Conservation (phyloP, 2,329 filamentous ascomycete species). For the Dendryphion nanum region DNA sequence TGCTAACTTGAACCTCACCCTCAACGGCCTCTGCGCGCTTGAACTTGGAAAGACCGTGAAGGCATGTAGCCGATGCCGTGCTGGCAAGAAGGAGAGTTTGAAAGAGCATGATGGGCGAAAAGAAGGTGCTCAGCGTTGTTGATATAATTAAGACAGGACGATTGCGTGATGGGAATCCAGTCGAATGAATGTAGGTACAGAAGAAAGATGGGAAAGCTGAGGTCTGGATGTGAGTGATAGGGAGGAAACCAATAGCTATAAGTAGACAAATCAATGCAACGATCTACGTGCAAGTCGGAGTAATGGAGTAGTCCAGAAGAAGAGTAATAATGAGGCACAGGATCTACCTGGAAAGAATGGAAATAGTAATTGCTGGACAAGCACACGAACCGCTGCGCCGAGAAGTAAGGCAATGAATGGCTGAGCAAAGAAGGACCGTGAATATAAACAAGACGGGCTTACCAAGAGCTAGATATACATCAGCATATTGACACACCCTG, state of each 20-base stretch:
- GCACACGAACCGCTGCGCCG: slow-evolving; percentile 13
- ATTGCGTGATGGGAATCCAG: too few relatives aligned
- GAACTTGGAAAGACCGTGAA: slow-evolving; percentile 43
- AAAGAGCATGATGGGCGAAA: slow-evolving; percentile 29
- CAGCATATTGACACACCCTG: slow-evolving; percentile 3
- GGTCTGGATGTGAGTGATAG: not conserved
- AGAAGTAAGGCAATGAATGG: slow-evolving; percentile 6
- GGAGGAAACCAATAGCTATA: not conserved
- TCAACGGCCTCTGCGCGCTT: slow-evolving; percentile 27
- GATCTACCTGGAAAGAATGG: slow-evolving; percentile 7
- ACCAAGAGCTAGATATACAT: slow-evolving; percentile 10
- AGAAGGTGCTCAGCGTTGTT: too few relatives aligned
- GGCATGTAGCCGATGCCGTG: slow-evolving; percentile 40
- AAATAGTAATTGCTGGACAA: slow-evolving; percentile 7
- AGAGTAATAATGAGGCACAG: slow-evolving; percentile 2
- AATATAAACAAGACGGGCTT: slow-evolving; percentile 4
- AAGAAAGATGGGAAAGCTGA: not conserved
- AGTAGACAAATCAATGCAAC: slow-evolving; percentile 2
- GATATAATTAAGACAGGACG: not conserved
- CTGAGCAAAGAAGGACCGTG: slow-evolving; percentile 3
- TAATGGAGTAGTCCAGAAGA: not conserved
- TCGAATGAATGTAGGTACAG: not conserved
- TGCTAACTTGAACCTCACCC: slow-evolving; percentile 31
- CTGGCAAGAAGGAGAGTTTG: slow-evolving; percentile 29
- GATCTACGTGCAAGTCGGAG: slow-evolving; percentile 5